phyloP scores from a whole-genome alignment of 352 stramenopile genomes.

The Phytopythium delawarense region DNA sequence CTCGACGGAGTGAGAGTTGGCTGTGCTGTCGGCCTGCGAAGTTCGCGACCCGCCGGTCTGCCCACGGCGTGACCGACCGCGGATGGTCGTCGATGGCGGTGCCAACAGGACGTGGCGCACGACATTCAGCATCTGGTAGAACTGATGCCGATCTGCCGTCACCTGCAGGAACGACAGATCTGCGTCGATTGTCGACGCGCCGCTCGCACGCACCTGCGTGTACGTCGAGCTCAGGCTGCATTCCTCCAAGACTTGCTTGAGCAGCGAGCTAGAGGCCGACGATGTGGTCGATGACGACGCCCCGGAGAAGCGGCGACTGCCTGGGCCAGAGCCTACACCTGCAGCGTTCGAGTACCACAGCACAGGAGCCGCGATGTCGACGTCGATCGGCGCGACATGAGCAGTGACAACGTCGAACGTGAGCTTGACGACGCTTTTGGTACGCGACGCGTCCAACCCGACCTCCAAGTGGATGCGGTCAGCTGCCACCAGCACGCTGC shows the following conservation, averaged over 20 bases:
- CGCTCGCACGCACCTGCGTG: slow-evolving; percentile 34
- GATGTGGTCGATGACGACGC: slow-evolving; percentile 6
- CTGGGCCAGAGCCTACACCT: background rate
- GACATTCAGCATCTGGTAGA: slow-evolving; percentile 81
- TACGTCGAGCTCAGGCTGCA: slow-evolving; percentile 64
- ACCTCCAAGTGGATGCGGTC: slow-evolving; percentile 78
- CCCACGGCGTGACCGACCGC: slow-evolving; percentile 23
- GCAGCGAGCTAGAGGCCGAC: slow-evolving; percentile 24
- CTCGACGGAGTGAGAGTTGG: slow-evolving; percentile 15
- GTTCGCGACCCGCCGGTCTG: slow-evolving; percentile 11
- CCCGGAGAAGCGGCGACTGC: background rate
- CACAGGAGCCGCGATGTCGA: slow-evolving; percentile 67
- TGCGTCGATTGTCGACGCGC: slow-evolving; percentile 43
- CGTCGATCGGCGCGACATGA: slow-evolving; percentile 68
- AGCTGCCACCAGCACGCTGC: slow-evolving; percentile 63
- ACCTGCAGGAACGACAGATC: slow-evolving; percentile 73
- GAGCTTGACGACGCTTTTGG: slow-evolving; percentile 50
- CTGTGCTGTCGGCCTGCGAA: slow-evolving; percentile 6
- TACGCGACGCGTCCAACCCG: slow-evolving; percentile 38
- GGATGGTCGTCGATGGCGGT: slow-evolving; percentile 43
- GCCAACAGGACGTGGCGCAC: slow-evolving; percentile 69
- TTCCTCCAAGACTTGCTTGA: slow-evolving; percentile 80
- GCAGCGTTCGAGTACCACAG: slow-evolving; percentile 59
- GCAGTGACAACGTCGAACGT: slow-evolving; percentile 66
- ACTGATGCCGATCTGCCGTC: slow-evolving; percentile 72